phyloP scores from a whole-genome alignment of 208 protist genomes.

The Entamoeba moshkovskii region DNA sequence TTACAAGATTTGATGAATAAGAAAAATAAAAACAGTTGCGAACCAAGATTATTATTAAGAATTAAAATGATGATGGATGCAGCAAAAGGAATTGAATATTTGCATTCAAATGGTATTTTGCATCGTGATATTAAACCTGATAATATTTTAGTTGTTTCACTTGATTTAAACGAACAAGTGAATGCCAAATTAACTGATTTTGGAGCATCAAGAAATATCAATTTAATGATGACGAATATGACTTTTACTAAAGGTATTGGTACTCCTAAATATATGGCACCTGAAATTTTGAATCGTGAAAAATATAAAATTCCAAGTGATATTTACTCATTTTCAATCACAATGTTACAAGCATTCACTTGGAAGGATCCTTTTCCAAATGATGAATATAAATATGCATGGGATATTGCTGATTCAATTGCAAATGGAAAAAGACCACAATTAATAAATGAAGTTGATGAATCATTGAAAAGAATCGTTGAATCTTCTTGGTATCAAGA shows the following conservation, averaged over 20 bases:
- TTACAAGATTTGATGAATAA: conserved; percentile 3
- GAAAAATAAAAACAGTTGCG: background rate
- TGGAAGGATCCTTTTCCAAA: conserved; percentile 13
- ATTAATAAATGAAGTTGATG: background rate
- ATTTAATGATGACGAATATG: background rate
- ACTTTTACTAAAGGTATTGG: background rate
- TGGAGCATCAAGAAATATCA: conserved; percentile 3
- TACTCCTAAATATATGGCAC: conserved; percentile 33
- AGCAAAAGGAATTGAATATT: background rate
- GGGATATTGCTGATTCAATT: background rate
- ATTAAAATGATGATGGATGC: background rate
- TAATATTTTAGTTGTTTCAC: conserved; percentile 6
- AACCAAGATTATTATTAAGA: background rate
- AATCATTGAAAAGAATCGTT: background rate
- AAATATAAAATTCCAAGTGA: conserved; percentile 38
- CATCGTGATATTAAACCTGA: conserved; percentile 14
- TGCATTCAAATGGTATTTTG: background rate
- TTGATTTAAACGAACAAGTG: background rate
- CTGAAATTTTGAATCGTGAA: conserved; percentile 30
- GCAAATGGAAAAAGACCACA: background rate
- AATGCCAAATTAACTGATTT: conserved; percentile 14
- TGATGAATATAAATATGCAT: background rate
- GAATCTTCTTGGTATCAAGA: background rate
- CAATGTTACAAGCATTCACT: conserved; percentile 42
- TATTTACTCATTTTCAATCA: conserved; percentile 44